Base-by-base conservation (phyloP, 179 eudicot genomes). In the Silene noctiflora region DNA sequence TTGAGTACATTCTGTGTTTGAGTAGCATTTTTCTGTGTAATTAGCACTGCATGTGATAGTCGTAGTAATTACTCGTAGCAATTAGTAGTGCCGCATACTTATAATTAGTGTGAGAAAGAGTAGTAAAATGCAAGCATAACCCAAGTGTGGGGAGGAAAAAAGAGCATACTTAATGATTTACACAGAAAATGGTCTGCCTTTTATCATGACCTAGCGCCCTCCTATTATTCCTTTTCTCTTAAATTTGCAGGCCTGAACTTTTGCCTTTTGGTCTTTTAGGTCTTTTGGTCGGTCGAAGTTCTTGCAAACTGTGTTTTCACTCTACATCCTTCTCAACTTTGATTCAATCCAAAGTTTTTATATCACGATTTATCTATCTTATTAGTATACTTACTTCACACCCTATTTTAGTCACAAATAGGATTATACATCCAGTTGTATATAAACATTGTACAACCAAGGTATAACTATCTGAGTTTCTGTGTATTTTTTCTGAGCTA, bases 231-330 rank as follows among this genome's bases (percentile, higher is more conserved):
- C 29, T 29, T 74, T 71, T 35, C 71, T 72, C 51, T 55, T 55
- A 7, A 21, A 19, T 74, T 72, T 10, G 81, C 84, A 82, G 84
- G 84, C 84, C 71, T 81, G 62, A 39, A 21, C 68, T 63, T 59
- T 71, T 78, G 21, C 60, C 78, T 76, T 77, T 74, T 58, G 65
- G 12, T 61, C 77, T 76, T 80, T 73, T 58, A 56, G 67, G 79
- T 81, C 87, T 84, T 84, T 88, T 83, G 88, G 90, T 84, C 86
- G 86, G 89, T 85, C 85, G 86, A 84, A 87, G 86, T 86, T 83
- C 83, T 79, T 78, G 67, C 29, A 55, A 39, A 78, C 79, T 84
- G 80, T 78, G 84, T 80, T 70, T 77, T 72, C 77, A 24, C 78
- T 72, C 69, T 83, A 59, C 70, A 3, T 17, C n/a, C 0, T 79